Base-by-base conservation (phyloP, 2,329 filamentous ascomycete genomes). In the Verticillium dahliae region DNA sequence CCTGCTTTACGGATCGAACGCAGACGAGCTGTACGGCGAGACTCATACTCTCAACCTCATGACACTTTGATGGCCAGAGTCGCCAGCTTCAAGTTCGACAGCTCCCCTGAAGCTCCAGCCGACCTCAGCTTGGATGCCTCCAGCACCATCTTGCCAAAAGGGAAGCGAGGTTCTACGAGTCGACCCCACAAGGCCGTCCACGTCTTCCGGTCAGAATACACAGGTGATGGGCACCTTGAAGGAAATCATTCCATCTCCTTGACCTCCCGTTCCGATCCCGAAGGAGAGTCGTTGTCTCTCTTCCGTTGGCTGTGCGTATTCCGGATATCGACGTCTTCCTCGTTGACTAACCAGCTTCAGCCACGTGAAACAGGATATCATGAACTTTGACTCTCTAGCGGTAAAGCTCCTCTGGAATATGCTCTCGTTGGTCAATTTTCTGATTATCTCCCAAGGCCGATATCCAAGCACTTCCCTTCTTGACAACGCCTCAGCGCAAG, bases 371-470 rank as follows among this genome's bases (percentile, higher is more conserved):
- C 77, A 79, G 62, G 67, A 72, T 2, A 69, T 73, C 4, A 74
- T 80, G 73, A 77, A 73, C 60, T 75, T 80, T 64, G 75, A 80
- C 10, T 73, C 75, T 3, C 72, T 80, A 27, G 77, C 75, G 67
- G 75, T 78, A 69, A 59, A 64, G 6, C 11, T 14, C n/a, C 55
- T 7, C 52, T 18, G 6, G n/a, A 45, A 45, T 1, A n/a, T 6
- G 39, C n/a, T 9, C 18, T 10, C n/a, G 18, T 3, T 14, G 6
- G 11, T 15, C 14, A 6, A 5, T 2, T 14, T 18, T 45, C 39
- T 45, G 15, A 45, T n/a, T 15, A 5, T 31, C n/a, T 18, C 15
- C 7, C 18, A n/a, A 52, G 45, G 22, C 45, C 9, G 45, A 52
- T 10, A 52, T 52, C 18, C 15, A 52, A 11, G 45, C 74, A 15